Base-by-base conservation (phyloP, 768 basidiomycete species). In the Boletus reticulatus region DNA sequence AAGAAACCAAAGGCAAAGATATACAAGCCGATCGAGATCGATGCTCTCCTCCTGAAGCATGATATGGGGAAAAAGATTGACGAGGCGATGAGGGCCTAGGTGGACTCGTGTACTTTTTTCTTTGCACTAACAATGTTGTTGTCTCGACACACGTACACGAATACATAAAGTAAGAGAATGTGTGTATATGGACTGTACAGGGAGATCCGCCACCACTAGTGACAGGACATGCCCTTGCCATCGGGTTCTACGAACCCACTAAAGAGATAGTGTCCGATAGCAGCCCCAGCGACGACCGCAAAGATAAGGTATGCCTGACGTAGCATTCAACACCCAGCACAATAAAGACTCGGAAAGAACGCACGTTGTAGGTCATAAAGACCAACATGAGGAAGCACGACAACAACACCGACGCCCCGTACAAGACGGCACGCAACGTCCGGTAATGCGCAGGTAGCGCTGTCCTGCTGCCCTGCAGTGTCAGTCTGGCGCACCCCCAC, bases 351-450 rank as follows among this genome's bases (percentile, higher is more conserved):
- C 34, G 19, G 39, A 24, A 8, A 29, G 17, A 22, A 75, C 89
- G 65, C 55, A 93, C 92, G 61, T 97, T 97, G 75, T 95, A 97
- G 6, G 94, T 96, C 94, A 97, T 96, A 73, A 93, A 94, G 39
- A 96, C 85, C 55, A 97, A 76, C 94, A 97, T 97, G 67, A 93
- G 82, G 81, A 92, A 92, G 78, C 89, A 90, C 36, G 90, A 90
- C 55, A 93, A 70, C 70, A 87, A 87, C 20, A 93, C 84, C 4
- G 83, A 83, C 5, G 78, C 71, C n/a, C 87, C 92, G 63, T 95
- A 96, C 37, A 92, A 67, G 2, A 68, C 62, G 7, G 92, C 88
- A 24, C 91, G 80, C 43, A 85, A 62, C n/a, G 77, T 57, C 22
- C 87, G 83, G 39, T 77, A 72, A 9, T 73, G 50, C 38, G 4